Evolutionary conservation across 208 protist genomes (phyloP), one percentile per base, ranked within the genome.

Genomic region (Leishmania tropica): DNA sequence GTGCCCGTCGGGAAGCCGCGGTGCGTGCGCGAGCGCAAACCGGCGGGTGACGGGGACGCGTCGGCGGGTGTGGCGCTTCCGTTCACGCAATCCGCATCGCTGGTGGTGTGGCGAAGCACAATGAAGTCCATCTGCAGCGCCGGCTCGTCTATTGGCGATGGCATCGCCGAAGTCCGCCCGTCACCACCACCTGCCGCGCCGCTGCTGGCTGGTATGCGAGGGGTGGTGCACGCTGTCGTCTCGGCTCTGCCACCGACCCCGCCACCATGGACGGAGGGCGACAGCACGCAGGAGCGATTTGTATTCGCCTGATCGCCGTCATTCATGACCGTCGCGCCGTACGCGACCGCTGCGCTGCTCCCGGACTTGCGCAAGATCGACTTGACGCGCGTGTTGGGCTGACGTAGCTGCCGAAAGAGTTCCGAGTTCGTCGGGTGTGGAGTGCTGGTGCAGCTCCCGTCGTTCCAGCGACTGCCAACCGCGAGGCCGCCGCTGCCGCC

Each of bases 121-220:
- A 86, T 80, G 68, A 86, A 86, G 78, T 86, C 83, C 21, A 74
- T 86, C 42, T 72, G 83, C 62, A 78, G 47, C 42, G 75, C 56
- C n/a, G 19, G 35, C 15, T 83, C 65, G 13, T 74, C 15, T 64
- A 47, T 51, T 8, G 78, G 72, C 37, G 54, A 48, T 1, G 62
- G 21, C 10, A 2, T 19, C 13, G 1, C 37, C 5, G 60, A 77
- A 24, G 51, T 11, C 24, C 71, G 60, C 53, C 75, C 31, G 60
- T 79, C 72, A n/a, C 31, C 42, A 28, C 60, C 47, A 17, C 42
- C 64, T 45, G 28, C 45, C 17, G 31, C 40, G 37, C 35, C 45
- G 28, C 45, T 42, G 51, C 48, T 21, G 51, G 31, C 11, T 3
- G 58, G 21, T 28, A 60, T 45, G 2, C 71, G 70, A 54, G 68